Evolutionary conservation across 1,284 basidiomycete genomes (phyloP), one percentile per base, ranked within the genome.

Genomic region (Abortiporus biennis): DNA sequence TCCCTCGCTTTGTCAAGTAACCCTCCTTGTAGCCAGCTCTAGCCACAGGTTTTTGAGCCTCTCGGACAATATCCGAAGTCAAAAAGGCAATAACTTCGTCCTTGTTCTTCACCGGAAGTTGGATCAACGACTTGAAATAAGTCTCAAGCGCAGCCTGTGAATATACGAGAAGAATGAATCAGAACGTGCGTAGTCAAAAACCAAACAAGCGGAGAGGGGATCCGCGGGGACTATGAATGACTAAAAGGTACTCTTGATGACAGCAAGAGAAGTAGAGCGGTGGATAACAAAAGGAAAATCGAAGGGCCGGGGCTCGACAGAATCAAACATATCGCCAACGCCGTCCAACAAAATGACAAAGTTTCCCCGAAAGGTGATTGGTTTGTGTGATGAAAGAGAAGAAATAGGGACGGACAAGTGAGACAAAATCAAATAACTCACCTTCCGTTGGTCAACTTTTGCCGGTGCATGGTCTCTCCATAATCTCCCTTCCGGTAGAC

Each of bases 381-480:
- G 8, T 34, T 49, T 36, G 30, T 38, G 23, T 42, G 35, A 33
- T 13, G 13, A 29, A n/a, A 4, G 17, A 16, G 34, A 15, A 25
- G 36, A 36, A 27, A 37, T 11, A 27, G 27, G 12, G 35, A 16
- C 2, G 22, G 16, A 37, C 24, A 30, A 32, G 36, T 30, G 22
- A 12, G 35, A 38, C 12, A 3, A 41, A 20, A 38, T 20, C n/a
- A 33, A 6, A 20, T 17, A 35, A 66, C 78, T 52, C 54, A 87
- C 88, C 72, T 95, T 96, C 51, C 93, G 71, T 61, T 94, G 91
- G 68, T 98, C 95, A 29, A 94, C 91, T 66, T 91, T 94, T 41
- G 90, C 90, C 9, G 95, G 94, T 2, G 94, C 94, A 62, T 96
- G 92, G 65, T 98, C 95, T 61, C 84, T 94, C 86, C 95, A 98